phyloP scores from a whole-genome alignment of 129 eudicot species.

The Silybum marianum region DNA sequence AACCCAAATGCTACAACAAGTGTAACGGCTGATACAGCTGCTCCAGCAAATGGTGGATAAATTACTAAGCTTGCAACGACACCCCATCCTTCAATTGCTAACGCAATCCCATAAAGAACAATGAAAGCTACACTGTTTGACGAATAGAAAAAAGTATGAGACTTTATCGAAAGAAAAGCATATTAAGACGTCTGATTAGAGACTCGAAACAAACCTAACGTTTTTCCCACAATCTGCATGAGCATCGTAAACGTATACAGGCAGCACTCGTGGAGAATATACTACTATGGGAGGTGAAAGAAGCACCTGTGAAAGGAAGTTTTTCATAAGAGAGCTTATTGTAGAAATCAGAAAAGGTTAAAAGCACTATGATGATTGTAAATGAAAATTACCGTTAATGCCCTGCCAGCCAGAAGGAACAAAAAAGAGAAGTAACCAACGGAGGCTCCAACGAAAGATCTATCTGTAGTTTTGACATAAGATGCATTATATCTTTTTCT shows the following conservation, averaged over 20 bases:
- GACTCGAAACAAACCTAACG: constrained; percentile 74
- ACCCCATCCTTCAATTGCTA: constrained; percentile 99
- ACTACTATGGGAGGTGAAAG: constrained; percentile 99
- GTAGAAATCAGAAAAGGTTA: not conserved
- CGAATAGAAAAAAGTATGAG: constrained; percentile 14
- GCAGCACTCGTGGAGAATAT: constrained; percentile 95
- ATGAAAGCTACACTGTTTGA: constrained; percentile 89
- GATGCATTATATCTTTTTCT: constrained; percentile 8
- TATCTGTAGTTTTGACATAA: constrained; percentile 47
- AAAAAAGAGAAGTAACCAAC: constrained; percentile 98
- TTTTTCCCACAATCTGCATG: constrained; percentile 98
- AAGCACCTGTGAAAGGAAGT: constrained; percentile 63
- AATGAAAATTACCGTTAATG: constrained; percentile 69
- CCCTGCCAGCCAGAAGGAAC: constrained; percentile 96
- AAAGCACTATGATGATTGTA: not conserved
- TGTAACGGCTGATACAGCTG: constrained; percentile 96
- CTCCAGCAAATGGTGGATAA: constrained; percentile 98
- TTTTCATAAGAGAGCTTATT: not conserved
- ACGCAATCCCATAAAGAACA: constrained; percentile 87
- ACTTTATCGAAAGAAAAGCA: not conserved
- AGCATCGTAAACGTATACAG: constrained; percentile 97
- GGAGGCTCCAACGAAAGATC: constrained; percentile 89
- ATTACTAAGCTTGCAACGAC: constrained; percentile 97
- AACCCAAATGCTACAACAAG: constrained; percentile 98
- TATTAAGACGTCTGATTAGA: not conserved